These are phyloP conservation scores for Apiospora koreana DNA, from an alignment of 2,329 filamentous ascomycete species.

Conservation along the genomic window DNA sequence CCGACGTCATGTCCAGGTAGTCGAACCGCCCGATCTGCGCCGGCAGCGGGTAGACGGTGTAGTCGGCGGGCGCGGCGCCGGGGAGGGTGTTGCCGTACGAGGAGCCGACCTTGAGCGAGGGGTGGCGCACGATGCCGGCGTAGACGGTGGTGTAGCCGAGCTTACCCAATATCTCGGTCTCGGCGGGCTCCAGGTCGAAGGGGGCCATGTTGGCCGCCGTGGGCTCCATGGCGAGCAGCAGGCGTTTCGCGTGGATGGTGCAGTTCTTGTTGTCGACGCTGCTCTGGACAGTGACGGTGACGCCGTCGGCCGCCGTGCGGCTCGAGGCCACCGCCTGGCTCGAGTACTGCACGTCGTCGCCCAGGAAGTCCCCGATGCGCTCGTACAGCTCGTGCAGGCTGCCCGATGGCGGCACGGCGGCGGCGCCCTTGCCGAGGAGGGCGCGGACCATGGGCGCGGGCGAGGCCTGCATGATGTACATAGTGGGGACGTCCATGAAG, in stretches of 20 bases:
- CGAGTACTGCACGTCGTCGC: not conserved
- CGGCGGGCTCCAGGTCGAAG: not conserved
- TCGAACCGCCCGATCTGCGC: slow-evolving; percentile 29
- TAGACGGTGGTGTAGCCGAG: slow-evolving; percentile 1
- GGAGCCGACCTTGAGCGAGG: slow-evolving; percentile 1
- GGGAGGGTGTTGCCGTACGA: slow-evolving; percentile 25
- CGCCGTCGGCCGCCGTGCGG: not conserved
- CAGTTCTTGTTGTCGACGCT: not conserved
- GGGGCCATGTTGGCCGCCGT: not conserved
- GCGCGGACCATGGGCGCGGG: not conserved
- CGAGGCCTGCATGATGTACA: slow-evolving; percentile 6
- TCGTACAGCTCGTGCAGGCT: slow-evolving; percentile 13
- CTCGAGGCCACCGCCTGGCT: not conserved
- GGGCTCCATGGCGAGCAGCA: not conserved
- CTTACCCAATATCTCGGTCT: not conserved
- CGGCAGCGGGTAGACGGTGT: slow-evolving; percentile 24
- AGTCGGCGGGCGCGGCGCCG: slow-evolving; percentile 22
- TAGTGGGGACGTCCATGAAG: not conserved
- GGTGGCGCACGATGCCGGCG: not conserved
- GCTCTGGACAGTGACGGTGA: not conserved
- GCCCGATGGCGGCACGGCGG: not conserved
- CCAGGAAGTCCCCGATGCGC: not conserved
- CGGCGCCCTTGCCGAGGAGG: not conserved
- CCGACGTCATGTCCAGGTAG: slow-evolving; percentile 30
- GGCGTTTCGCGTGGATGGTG: not conserved